Percentiles rank a stretch among this genome's conserved stretches.
Conservation (phyloP, 768 basidiomycete genomes). For the Suillus ampliporus region DNA sequence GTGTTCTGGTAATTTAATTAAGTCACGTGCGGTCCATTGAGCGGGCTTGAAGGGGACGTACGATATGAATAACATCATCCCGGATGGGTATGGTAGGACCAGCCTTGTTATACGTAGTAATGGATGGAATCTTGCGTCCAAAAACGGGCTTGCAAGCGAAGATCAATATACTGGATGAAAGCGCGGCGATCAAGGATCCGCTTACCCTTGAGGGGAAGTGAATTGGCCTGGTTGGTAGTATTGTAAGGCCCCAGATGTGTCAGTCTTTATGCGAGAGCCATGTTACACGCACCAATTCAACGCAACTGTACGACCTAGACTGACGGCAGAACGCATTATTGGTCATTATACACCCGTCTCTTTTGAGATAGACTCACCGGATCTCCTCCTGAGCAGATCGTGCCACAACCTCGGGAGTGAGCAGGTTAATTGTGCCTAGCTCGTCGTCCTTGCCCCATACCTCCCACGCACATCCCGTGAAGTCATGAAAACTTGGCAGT, state of each 20-base stretch:
- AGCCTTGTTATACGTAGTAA: constrained; percentile 44
- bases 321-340: not conserved
- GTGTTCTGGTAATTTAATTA: constrained; percentile 55
- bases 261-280: not conserved
- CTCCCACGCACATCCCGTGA: constrained; percentile 68
- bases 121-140: constrained; percentile 56
- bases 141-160: constrained; percentile 57
- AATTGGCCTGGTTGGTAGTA: constrained; percentile 53
- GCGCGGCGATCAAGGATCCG: not conserved
- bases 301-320: constrained; percentile 53
- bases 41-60: constrained; percentile 29
- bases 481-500: constrained; percentile 46
- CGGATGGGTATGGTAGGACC: constrained; percentile 24
- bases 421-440: constrained; percentile 68
- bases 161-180: constrained; percentile 1
- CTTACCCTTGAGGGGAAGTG: constrained; percentile 68
- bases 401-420: constrained; percentile 68
- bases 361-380: constrained; percentile 42
- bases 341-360: not conserved
- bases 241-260: not conserved
- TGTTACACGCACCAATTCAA: constrained; percentile 62
- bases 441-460: constrained; percentile 71
- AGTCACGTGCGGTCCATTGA: not conserved
- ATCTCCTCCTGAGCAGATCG: constrained; percentile 63
- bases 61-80: constrained; percentile 63